These are phyloP conservation scores for Zostera marina DNA, from an alignment of 116 monocot genomes.

Conservation along the genomic window DNA sequence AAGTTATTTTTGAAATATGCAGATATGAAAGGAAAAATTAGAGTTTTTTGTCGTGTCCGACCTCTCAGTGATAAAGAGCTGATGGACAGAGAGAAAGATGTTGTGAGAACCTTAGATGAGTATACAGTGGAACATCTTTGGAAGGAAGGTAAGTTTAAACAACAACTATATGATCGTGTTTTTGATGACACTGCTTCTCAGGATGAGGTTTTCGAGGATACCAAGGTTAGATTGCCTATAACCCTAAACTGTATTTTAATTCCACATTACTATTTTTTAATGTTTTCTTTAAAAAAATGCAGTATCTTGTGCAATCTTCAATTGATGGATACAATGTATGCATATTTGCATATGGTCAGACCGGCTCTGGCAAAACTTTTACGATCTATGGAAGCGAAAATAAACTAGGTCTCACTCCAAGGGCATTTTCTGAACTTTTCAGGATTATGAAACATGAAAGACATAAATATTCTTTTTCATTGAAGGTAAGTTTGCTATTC, in stretches of 20 bases:
- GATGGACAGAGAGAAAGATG: slow-evolving; percentile 31
- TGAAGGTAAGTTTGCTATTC: slow-evolving; percentile 39
- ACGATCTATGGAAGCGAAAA: slow-evolving; percentile 76
- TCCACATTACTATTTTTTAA: background rate
- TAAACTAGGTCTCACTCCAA: slow-evolving; percentile 80
- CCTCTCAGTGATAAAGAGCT: slow-evolving; percentile 78
- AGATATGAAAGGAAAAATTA: slow-evolving; percentile 99
- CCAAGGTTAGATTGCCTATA: slow-evolving; percentile 37
- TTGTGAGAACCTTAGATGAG: slow-evolving; percentile 52
- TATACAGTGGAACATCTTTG: slow-evolving; percentile 89
- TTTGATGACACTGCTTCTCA: slow-evolving; percentile 69
- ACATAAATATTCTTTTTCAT: slow-evolving; percentile 78
- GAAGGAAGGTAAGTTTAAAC: slow-evolving; percentile 27
- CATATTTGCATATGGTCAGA: slow-evolving; percentile 94
- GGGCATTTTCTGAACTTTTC: slow-evolving; percentile 73
- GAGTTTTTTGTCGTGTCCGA: slow-evolving; percentile 85
- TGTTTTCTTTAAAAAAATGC: background rate
- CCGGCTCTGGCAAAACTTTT: slow-evolving; percentile 86
- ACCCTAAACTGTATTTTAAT: background rate
- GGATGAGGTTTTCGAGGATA: slow-evolving; percentile 94
- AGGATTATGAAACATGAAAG: slow-evolving; percentile 66
- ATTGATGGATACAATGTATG: slow-evolving; percentile 94
- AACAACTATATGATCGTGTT: slow-evolving; percentile 83
- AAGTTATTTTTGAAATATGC: slow-evolving; percentile 4
- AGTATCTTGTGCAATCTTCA: slow-evolving; percentile 47